These are phyloP conservation scores for Alloteropsis semialata DNA, from an alignment of 176 grass and related monocot genomes.

Conservation along the genomic window DNA sequence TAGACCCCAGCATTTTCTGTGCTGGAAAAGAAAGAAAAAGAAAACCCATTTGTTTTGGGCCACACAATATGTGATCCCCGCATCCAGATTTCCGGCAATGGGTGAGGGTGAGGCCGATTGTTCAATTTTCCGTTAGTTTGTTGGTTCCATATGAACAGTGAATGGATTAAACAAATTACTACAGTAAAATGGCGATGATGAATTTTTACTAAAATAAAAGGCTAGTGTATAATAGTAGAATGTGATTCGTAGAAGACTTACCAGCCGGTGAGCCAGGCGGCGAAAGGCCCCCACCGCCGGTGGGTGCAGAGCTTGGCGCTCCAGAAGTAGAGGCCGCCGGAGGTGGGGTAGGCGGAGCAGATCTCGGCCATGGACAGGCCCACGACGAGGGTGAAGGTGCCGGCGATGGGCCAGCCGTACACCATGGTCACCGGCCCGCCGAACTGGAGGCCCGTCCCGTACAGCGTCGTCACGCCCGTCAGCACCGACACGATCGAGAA, in stretches of 20 bases:
- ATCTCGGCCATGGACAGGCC: slow-evolving; percentile 92
- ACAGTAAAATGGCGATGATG: too few relatives aligned
- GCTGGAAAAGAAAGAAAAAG: too few relatives aligned
- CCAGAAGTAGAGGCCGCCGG: slow-evolving; percentile 87
- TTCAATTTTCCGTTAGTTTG: too few relatives aligned
- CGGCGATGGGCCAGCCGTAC: slow-evolving; percentile 76
- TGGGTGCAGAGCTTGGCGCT: slow-evolving; percentile 64
- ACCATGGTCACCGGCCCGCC: slow-evolving; percentile 74
- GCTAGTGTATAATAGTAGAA: too few relatives aligned
- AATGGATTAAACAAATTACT: too few relatives aligned
- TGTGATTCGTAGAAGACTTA: slow-evolving; percentile 29
- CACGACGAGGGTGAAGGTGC: slow-evolving; percentile 58
- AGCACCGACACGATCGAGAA: slow-evolving; percentile 89
- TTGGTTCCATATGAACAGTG: too few relatives aligned
- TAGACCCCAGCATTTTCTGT: too few relatives aligned
- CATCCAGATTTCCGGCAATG: too few relatives aligned
- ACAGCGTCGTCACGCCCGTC: slow-evolving; percentile 82
- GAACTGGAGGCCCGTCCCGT: slow-evolving; percentile 65
- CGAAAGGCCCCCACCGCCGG: slow-evolving; percentile 58
- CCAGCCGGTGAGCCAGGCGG: slow-evolving; percentile 84
- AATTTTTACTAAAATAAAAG: too few relatives aligned
- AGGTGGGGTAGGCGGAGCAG: slow-evolving; percentile 87
- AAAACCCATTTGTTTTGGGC: too few relatives aligned
- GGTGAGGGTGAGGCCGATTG: too few relatives aligned
- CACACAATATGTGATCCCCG: too few relatives aligned